These are phyloP conservation scores for Suillus subalutaceus DNA, from an alignment of 768 basidiomycete species.

Conservation along the genomic window DNA sequence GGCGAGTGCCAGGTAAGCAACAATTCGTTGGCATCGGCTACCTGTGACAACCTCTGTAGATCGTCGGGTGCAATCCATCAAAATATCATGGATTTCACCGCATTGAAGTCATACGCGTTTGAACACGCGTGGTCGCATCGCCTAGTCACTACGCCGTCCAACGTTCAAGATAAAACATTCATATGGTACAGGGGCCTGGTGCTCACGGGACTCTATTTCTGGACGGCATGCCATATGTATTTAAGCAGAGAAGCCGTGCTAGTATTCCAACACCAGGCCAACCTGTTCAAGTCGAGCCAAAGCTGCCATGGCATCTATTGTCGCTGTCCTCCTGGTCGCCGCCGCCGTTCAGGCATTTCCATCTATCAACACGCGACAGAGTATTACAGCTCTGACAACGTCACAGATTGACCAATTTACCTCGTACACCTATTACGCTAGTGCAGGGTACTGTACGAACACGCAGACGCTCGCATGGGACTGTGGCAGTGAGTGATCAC, in stretches of 20 bases:
- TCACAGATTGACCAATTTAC: constrained; percentile 46
- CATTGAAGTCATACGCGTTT: background rate
- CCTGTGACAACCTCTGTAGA: background rate
- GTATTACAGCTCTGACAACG: constrained; percentile 42
- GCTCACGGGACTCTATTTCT: constrained; percentile 2
- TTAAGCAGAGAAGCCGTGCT: background rate
- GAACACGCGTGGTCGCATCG: background rate
- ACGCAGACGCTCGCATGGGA: constrained; percentile 48
- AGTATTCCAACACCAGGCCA: background rate
- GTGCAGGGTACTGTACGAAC: constrained; percentile 52
- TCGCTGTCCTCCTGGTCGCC: constrained; percentile 19
- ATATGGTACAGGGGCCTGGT: background rate
- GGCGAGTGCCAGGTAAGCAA: background rate
- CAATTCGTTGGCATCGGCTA: background rate
- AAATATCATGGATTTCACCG: no score
- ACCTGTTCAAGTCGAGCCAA: constrained; percentile 4
- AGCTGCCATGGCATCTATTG: constrained; percentile 21
- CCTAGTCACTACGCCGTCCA: background rate
- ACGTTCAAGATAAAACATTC: background rate
- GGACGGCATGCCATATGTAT: background rate
- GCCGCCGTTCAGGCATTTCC: constrained; percentile 24
- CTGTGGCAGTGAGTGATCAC: constrained; percentile 51
- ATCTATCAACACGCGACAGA: constrained; percentile 34
- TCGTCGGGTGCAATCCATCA: no score
- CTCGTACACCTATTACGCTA: constrained; percentile 54